Base-by-base conservation (phyloP, 208 protist species). In the Crithidia expoeki region DNA sequence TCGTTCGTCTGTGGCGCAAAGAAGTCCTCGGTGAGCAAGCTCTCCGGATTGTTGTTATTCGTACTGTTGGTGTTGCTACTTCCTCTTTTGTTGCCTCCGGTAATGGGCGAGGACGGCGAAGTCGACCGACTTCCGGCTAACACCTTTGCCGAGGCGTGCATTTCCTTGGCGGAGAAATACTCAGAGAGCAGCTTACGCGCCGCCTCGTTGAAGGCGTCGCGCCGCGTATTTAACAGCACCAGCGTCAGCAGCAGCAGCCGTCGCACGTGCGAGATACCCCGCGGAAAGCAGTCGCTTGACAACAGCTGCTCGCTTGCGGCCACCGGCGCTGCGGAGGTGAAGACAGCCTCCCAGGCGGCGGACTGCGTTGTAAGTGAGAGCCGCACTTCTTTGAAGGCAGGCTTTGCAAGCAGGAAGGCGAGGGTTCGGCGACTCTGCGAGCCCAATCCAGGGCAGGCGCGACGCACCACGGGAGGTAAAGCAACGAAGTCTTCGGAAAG, bases 161-260 rank as follows among this genome's bases (percentile, higher is more conserved):
- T 47, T 36, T 49, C 38, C 30, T 79, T 68, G n/a, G 76, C 74
- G 47, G 89, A 88, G 80, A 96, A 94, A 66, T 85, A 93, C 59
- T 67, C 76, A 14, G 74, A 81, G 32, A 96, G 69, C 52, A 92
- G 80, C 27, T 81, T 60, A 30, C 56, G 77, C n/a, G 79, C 80
- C n/a, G 86, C 80, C 17, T 83, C 76, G 19, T 78, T 68, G 75
- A 96, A 96, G 47, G 72, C 76, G 72, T 96, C 90, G 5, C 84
- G 90, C 10, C 90, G 90, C 25, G 80, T 85, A 69, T 93, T 84
- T 47, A 89, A 85, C 28, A 96, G 73, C 28, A 96, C 47, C 51
- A 93, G 64, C 25, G 86, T 61, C 16, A 93, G 53, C 42, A 94
- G 71, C 46, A 92, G 85, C 36, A 82, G 64, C 55, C 80, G 70